phyloP scores from a whole-genome alignment of 495 filamentous ascomycete species.

The Tetracladium setigerum region DNA sequence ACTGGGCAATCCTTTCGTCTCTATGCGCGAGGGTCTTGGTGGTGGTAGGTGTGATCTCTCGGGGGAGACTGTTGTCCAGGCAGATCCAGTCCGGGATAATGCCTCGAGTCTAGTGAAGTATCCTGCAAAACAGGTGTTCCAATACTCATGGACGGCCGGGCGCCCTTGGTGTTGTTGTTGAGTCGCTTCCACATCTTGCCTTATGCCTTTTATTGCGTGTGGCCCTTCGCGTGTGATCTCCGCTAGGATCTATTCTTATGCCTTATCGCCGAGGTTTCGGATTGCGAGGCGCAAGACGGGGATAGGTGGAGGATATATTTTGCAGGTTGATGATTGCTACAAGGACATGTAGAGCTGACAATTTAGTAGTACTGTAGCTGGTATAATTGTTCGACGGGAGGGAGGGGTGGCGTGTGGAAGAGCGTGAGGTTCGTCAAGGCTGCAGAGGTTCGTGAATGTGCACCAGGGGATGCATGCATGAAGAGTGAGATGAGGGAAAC shows the following conservation, averaged over 20 bases:
- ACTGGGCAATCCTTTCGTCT: constrained; percentile 3
- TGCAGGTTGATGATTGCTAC: too few species aligned
- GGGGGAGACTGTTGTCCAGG: constrained; percentile 3
- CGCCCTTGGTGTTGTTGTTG: constrained; percentile 11
- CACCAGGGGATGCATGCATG: too few species aligned
- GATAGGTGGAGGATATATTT: too few species aligned
- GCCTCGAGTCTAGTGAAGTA: constrained; percentile 5
- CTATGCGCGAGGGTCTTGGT: constrained; percentile 3
- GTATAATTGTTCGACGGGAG: constrained; percentile 68
- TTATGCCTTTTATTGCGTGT: neutral
- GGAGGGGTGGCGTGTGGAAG: constrained; percentile 77
- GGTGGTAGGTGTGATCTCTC: constrained; percentile 1
- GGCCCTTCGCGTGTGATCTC: constrained; percentile 9
- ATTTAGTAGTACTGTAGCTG: too few species aligned
- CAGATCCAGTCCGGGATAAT: constrained; percentile 6
- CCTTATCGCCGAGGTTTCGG: too few species aligned
- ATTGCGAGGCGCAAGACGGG: too few species aligned
- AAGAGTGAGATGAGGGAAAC: too few species aligned
- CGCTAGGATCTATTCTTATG: constrained; percentile 1
- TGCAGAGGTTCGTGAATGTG: too few species aligned
- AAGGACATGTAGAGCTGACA: too few species aligned
- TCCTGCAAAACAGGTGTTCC: constrained; percentile 3
- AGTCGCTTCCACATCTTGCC: constrained; percentile 22
- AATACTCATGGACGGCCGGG: constrained; percentile 5
- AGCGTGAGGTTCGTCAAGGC: constrained; percentile 56